Evolutionary conservation across 2,329 filamentous ascomycete genomes (phyloP).

Genomic region (Beauveria pseudobassiana): DNA sequence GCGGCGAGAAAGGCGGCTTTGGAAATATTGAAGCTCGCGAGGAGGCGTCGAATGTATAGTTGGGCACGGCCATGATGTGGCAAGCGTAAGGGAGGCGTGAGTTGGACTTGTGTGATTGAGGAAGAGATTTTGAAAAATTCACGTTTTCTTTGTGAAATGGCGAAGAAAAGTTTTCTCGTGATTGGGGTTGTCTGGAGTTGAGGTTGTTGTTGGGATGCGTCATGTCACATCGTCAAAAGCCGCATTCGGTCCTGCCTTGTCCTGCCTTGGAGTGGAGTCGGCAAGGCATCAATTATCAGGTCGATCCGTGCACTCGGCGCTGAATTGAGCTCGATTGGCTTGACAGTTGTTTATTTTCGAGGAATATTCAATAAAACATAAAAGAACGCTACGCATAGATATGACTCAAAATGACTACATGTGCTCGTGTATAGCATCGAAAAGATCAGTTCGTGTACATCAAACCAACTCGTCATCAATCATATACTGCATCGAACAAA

Average conservation of each 20-base stretch:
- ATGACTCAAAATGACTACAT: background rate
- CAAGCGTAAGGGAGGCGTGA: too few relatives aligned
- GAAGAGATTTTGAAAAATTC: too few relatives aligned
- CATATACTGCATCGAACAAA: background rate
- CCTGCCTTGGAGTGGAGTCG: background rate
- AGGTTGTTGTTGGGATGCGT: constrained; percentile 16
- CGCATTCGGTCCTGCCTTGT: background rate
- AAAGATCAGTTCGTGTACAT: background rate
- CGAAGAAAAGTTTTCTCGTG: background rate
- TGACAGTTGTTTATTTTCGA: too few relatives aligned
- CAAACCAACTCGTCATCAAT: background rate
- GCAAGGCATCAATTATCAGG: background rate
- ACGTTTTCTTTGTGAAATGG: too few relatives aligned
- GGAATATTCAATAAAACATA: background rate
- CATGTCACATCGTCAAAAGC: background rate
- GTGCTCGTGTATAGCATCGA: background rate
- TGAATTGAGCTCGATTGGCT: too few relatives aligned
- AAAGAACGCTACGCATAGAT: constrained; percentile 2
- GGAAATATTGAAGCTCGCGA: constrained; percentile 10
- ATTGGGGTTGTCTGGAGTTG: constrained; percentile 6
- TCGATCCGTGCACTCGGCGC: background rate
- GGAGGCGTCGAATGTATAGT: constrained; percentile 12
- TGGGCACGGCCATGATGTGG: background rate
- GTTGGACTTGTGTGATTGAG: background rate
- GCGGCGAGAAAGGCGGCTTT: constrained; percentile 11